Evolutionary conservation across 306 rosid genomes (phyloP).

Genomic region (Echinosophora koreensis): DNA sequence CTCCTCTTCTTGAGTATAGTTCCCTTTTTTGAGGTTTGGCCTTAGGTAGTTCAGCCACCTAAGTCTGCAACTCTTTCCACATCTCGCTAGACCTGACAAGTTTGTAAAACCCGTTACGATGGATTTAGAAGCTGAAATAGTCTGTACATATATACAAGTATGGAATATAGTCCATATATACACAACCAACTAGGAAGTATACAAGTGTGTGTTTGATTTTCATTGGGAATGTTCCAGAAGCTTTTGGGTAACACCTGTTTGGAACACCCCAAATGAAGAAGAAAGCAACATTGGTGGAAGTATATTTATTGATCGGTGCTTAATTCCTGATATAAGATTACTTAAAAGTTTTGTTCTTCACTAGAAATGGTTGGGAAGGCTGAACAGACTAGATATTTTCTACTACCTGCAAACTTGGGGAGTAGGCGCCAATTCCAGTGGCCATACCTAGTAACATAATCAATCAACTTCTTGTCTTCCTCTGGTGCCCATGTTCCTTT

Average conservation of each 20-base stretch:
- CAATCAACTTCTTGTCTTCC: slow-evolving; percentile 68
- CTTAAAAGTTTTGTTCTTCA: too few species aligned
- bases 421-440: slow-evolving; percentile 81
- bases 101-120: background rate
- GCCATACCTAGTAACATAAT: slow-evolving; percentile 70
- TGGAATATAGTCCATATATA: too few species aligned
- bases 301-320: slow-evolving; percentile 56
- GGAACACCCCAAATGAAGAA: background rate
- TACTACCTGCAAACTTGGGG: slow-evolving; percentile 72
- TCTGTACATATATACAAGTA: too few species aligned
- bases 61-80: slow-evolving; percentile 85
- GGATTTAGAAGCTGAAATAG: background rate
- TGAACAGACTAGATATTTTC: background rate
- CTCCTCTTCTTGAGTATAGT: slow-evolving; percentile 63
- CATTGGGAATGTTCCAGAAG: too few species aligned
- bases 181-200: too few species aligned
- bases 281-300: slow-evolving; percentile 43
- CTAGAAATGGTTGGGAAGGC: too few species aligned
- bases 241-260: too few species aligned
- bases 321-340: slow-evolving; percentile 20
- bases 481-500: slow-evolving; percentile 79
- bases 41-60: slow-evolving; percentile 74
- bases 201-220: too few species aligned
- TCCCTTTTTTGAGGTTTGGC: slow-evolving; percentile 72
- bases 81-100: slow-evolving; percentile 62